Percentiles rank a stretch among this genome's conserved stretches.
These are phyloP conservation scores for Fraxinus dipetala DNA, from an alignment of 305 asterid species.

Conservation along the genomic window DNA sequence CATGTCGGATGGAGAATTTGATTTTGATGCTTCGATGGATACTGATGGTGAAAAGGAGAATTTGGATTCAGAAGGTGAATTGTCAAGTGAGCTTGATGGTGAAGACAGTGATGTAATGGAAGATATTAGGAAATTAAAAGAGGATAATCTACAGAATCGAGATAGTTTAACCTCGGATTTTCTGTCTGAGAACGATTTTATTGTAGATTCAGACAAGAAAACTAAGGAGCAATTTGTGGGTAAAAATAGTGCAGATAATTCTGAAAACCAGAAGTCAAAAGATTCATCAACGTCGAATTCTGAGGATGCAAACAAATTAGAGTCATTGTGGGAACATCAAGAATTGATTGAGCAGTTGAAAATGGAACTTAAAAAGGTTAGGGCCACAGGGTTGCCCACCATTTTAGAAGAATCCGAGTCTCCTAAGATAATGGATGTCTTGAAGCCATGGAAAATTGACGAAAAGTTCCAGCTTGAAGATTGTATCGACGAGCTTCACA, in stretches of 20 bases:
- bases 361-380: conserved; percentile 77
- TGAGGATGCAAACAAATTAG: conserved; percentile 57
- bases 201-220: conserved; percentile 21
- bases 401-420: conserved; percentile 87
- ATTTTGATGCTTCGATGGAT: conserved; percentile 17
- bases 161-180: conserved; percentile 27
- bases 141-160: conserved; percentile 13
- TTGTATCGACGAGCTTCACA: conserved; percentile 71
- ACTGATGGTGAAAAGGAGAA: conserved; percentile 15
- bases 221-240: conserved; percentile 1
- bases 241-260: conserved; percentile 20
- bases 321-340: conserved; percentile 95
- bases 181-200: conserved; percentile 41
- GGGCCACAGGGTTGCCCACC: conserved; percentile 93
- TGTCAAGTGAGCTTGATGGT: conserved; percentile 31
- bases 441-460: conserved; percentile 92
- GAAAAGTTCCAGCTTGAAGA: conserved; percentile 62
- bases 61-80: conserved; percentile 25
- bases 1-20: conserved; percentile 44
- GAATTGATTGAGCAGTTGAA: conserved; percentile 86
- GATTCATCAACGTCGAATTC: conserved; percentile 27
- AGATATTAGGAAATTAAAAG: conserved; percentile 37
- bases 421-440: conserved; percentile 62
- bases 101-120: conserved; percentile 46
- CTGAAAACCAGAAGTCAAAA: conserved; percentile 29